Conservation (phyloP, 2,329 filamentous ascomycete species). For the Hyphodiscus sp. region DNA sequence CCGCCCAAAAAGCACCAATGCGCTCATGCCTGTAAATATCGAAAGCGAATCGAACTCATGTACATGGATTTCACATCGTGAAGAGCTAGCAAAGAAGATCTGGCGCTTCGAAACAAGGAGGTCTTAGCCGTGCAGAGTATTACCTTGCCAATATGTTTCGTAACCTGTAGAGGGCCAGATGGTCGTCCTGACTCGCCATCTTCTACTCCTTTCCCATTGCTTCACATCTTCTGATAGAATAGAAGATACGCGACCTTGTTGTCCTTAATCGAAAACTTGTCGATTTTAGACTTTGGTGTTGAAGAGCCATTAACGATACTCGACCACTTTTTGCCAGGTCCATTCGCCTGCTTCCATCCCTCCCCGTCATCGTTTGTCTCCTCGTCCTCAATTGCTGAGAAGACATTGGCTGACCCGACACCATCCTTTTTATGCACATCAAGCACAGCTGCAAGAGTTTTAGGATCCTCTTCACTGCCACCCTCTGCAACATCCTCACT, state of each 20-base stretch:
- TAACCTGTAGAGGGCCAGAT: not conserved
- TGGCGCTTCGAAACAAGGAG: not conserved
- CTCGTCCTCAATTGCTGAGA: conserved; percentile 55
- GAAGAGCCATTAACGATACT: conserved; percentile 59
- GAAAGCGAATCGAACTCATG: not conserved
- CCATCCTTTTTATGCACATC: conserved; percentile 58
- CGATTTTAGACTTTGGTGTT: conserved; percentile 53
- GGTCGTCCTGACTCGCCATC: not conserved
- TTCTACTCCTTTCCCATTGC: not conserved
- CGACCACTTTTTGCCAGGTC: conserved; percentile 66
- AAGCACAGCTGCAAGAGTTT: conserved; percentile 57
- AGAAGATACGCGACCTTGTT: conserved; percentile 96
- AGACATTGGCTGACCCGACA: conserved; percentile 59
- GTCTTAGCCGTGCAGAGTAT: not conserved
- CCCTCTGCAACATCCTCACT: conserved; percentile 85
- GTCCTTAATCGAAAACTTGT: conserved; percentile 61
- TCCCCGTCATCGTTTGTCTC: conserved; percentile 64
- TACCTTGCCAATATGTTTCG: not conserved
- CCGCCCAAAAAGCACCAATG: not conserved
- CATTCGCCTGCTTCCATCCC: conserved; percentile 84
- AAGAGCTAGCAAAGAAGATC: not conserved
- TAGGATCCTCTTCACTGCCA: conserved; percentile 73
- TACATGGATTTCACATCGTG: not conserved
- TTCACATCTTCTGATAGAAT: conserved; percentile 66
- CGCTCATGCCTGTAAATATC: conserved; percentile 3